Evolutionary conservation across 2,329 filamentous ascomycete genomes (phyloP).

Genomic region (Atkinsonella hypoxylon): DNA sequence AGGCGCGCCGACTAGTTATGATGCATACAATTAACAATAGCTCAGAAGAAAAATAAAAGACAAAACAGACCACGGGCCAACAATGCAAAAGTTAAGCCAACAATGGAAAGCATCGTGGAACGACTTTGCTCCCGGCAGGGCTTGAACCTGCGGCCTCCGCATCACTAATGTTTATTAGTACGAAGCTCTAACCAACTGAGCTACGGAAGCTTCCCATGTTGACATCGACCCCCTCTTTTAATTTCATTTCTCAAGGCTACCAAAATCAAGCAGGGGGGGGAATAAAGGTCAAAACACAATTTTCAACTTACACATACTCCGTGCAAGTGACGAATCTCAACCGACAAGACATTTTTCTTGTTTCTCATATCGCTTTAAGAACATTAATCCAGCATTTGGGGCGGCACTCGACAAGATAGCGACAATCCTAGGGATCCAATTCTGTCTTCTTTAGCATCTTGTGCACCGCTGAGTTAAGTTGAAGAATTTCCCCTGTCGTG

Average conservation of each 20-base stretch:
- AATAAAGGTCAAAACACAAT: neutral
- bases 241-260: neutral
- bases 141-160: constrained; percentile 13
- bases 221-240: neutral
- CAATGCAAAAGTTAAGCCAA: neutral
- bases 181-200: constrained; percentile 14
- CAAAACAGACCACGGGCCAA: neutral
- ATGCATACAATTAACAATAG: neutral
- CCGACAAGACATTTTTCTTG: neutral
- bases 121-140: constrained; percentile 11
- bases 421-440: neutral
- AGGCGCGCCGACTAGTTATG: no score
- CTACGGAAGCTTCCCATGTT: constrained; percentile 9
- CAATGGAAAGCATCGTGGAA: constrained; percentile 7
- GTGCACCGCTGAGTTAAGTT: neutral
- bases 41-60: neutral
- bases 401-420: neutral
- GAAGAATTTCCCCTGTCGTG: neutral
- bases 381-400: neutral
- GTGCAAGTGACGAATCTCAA: neutral
- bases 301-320: neutral
- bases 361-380: neutral
- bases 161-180: constrained; percentile 13
- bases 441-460: neutral
- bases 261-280: no score